Evolutionary conservation across 1,139 yeast species (phyloP).

Genomic region (Scheffersomyces illinoinensis): DNA sequence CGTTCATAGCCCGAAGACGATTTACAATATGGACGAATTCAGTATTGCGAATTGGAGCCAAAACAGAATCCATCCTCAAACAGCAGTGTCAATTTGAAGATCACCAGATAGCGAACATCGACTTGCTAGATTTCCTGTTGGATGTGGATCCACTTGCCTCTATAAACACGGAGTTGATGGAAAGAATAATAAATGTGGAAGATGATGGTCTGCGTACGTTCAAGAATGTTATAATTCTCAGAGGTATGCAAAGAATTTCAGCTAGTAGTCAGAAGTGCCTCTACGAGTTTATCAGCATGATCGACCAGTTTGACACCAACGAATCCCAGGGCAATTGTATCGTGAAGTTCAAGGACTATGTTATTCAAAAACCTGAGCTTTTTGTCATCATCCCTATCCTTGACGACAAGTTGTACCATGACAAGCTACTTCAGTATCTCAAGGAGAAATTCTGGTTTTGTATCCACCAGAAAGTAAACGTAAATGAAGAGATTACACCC

Average conservation of each 20-base stretch:
- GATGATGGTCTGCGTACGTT: slow-evolving; percentile 6
- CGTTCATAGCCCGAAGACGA: slow-evolving; percentile 6
- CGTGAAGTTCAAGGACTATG: slow-evolving; percentile 12
- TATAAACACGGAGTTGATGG: slow-evolving; percentile 4
- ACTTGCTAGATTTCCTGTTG: slow-evolving; percentile 13
- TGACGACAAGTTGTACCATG: slow-evolving; percentile 13
- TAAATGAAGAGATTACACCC: background rate
- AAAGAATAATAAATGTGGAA: slow-evolving; percentile 5
- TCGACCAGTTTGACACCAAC: slow-evolving; percentile 34
- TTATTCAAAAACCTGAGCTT: slow-evolving; percentile 20
- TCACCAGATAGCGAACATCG: slow-evolving; percentile 15
- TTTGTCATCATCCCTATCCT: slow-evolving; percentile 29
- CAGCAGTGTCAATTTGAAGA: slow-evolving; percentile 9
- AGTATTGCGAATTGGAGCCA: background rate
- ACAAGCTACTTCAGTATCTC: slow-evolving; percentile 27
- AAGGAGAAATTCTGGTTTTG: slow-evolving; percentile 45
- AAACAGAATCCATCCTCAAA: slow-evolving; percentile 1
- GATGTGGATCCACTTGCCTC: background rate
- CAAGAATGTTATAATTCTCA: slow-evolving; percentile 15
- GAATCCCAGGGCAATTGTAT: slow-evolving; percentile 11
- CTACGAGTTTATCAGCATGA: slow-evolving; percentile 27
- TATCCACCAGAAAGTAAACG: background rate
- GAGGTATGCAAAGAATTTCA: slow-evolving; percentile 26
- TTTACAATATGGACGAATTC: slow-evolving; percentile 3
- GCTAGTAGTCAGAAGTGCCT: slow-evolving; percentile 23